Evolutionary conservation across 2,329 filamentous ascomycete species (phyloP), one percentile per base, ranked within the genome.

Genomic region (Pseudogymnoascus sp.): DNA sequence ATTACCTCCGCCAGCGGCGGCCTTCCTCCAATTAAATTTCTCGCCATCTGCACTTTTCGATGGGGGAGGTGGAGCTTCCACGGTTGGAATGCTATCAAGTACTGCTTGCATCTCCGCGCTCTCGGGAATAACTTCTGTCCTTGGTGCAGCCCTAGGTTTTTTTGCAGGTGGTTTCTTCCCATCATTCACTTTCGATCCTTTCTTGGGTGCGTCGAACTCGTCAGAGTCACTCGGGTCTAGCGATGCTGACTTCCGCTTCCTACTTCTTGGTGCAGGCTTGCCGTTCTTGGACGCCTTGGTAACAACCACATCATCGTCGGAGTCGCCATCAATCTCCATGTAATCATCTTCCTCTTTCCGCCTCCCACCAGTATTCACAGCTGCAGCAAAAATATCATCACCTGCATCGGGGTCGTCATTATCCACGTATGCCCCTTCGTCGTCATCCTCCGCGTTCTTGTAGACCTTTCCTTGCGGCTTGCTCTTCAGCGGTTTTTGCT

Each of bases 361-460:
- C 72, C 86, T 90, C 64, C 82, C 85, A 51, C 83, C 78, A 59
- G 82, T 83, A 72, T 86, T 88, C 36, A 82, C 83, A 67, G 90
- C 86, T 3, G 88, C 87, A 12, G 87, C 89, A 74, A 93, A 93
- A 18, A 96, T 92, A 69, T 96, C 93, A 67, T 91, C 89, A n/a
- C 84, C 88, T 2, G 84, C 87, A 51, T 90, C 85, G 5, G 83
- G 81, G 36, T 86, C 87, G 62, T 90, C 88, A 11, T 18, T 12
- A 18, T 90, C 84, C 68, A 88, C 76, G 64, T 83, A 84, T 4
- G 79, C 81, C 69, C 84, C 81, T 7, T 81, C 80, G 64, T 85
- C 82, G 37, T 84, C 80, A 37, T 83, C 67, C 8, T 69, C 66
- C 71, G 67, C 14, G 70, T 69, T 60, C 72, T 61, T 51, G 72